Percentiles rank a stretch among this genome's conserved stretches.
Evolutionary conservation across 2,329 filamentous ascomycete genomes (phyloP).

Genomic region (Gnomoniopsis sp.): DNA sequence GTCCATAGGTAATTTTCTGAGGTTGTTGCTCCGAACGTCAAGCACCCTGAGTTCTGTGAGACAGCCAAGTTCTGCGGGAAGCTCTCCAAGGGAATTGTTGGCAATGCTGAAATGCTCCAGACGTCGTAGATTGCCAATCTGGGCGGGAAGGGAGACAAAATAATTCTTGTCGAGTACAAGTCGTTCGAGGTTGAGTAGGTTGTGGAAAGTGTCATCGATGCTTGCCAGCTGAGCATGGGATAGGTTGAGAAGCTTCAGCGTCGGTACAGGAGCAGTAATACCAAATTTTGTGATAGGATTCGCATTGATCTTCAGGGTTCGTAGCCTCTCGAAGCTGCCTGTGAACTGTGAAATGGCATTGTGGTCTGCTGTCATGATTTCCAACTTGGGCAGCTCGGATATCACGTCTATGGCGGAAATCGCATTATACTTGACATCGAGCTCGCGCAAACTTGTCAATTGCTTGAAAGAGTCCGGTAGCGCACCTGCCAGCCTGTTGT

Average conservation of each 20-base stretch:
- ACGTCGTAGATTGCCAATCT: slow-evolving; percentile 78
- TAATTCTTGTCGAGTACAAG: slow-evolving; percentile 93
- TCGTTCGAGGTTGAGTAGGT: slow-evolving; percentile 82
- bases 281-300: slow-evolving; percentile 96
- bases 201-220: slow-evolving; percentile 83
- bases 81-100: slow-evolving; percentile 79
- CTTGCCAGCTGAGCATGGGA: slow-evolving; percentile 89
- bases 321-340: slow-evolving; percentile 80
- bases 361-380: slow-evolving; percentile 86
- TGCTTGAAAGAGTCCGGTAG: slow-evolving; percentile 71
- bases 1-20: slow-evolving; percentile 82
- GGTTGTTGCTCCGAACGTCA: slow-evolving; percentile 90
- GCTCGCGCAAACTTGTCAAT: slow-evolving; percentile 77
- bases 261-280: slow-evolving; percentile 71
- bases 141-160: slow-evolving; percentile 81
- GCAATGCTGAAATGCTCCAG: slow-evolving; percentile 93
- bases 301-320: slow-evolving; percentile 84
- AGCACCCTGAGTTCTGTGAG: slow-evolving; percentile 79
- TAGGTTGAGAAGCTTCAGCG: slow-evolving; percentile 81
- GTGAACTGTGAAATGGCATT: slow-evolving; percentile 89
- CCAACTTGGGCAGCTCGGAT: slow-evolving; percentile 77
- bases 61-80: slow-evolving; percentile 86
- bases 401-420: slow-evolving; percentile 87
- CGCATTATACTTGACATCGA: slow-evolving; percentile 91
- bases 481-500: slow-evolving; percentile 78